Base-by-base conservation (phyloP, 2,329 filamentous ascomycete species). In the Nakataea oryzae region DNA sequence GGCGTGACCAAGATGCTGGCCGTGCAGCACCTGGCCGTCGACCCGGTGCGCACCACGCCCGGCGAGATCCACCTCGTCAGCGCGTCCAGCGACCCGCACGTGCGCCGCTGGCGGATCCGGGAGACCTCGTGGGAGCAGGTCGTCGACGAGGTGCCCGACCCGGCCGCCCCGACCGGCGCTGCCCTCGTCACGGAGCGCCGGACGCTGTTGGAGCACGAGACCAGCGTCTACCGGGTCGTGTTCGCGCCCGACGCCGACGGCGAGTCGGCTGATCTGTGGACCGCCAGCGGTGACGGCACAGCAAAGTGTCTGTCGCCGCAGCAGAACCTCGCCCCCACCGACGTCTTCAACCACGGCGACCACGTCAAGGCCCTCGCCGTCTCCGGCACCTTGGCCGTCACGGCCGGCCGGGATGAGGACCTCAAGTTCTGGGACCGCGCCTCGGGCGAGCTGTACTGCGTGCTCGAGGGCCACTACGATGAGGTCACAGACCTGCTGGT, bases 381-480 rank as follows among this genome's bases (percentile, higher is more conserved):
- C 54, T 86, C 85, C 1, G 88, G 89, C 4, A 83, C 86, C 26
- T 93, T 90, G 86, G 85, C 95, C 14, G 75, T 96, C 55, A 97
- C 95, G 1, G 93, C 89, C 1, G 96, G 95, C 63, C 82, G 95
- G 67, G 91, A 97, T 70, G 95, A 99, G 74, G 86, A 96, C 68
- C 81, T 99, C 63, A 89, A 96, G 68, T 83, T 97, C 11, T 99
- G 93, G 93, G 89, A 96, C 72, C 76, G 82, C 58, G 71, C 85
- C 64, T 87, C 85, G 11, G 91, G 90, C 9, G 86, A 88, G 71
- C 77, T 96, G 34, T 83, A 88, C 70, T 89, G 89, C 72, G 82
- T 83, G 9, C 86, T 93, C 64, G 82, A 85, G 50, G 95, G 95
- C 0, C 95, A 99, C 75, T 97, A 86, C 70, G 92, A 99, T 70